Evolutionary conservation across 2,329 filamentous ascomycete species (phyloP).

Genomic region (Curvularia spicifera): DNA sequence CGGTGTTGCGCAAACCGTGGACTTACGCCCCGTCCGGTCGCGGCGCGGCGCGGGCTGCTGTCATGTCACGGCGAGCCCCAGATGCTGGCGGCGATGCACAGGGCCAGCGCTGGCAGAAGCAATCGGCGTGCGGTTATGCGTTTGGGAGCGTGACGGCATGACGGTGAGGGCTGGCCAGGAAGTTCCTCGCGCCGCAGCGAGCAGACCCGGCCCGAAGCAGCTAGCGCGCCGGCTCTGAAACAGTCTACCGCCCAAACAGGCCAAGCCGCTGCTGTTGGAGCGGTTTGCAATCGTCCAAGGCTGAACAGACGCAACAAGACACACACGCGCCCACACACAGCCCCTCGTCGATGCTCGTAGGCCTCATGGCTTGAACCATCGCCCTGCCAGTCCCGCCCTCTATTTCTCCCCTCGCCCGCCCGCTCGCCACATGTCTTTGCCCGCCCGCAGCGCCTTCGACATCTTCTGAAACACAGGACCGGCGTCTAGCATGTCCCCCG

Average conservation of each 20-base stretch:
- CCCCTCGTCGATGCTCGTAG: conserved; percentile 23
- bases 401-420: conserved; percentile 1
- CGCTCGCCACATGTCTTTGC: conserved; percentile 5
- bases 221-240: conserved; percentile 21
- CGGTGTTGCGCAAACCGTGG: no score
- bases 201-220: conserved; percentile 8
- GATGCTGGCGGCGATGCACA: neutral
- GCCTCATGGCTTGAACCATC: conserved; percentile 9
- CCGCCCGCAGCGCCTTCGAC: conserved; percentile 23
- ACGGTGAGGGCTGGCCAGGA: conserved; percentile 13
- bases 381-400: neutral
- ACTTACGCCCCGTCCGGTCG: conserved; percentile 7
- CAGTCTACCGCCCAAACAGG: conserved; percentile 28
- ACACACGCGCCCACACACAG: conserved; percentile 3
- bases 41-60: conserved; percentile 15
- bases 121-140: conserved; percentile 5
- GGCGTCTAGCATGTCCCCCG: conserved; percentile 34
- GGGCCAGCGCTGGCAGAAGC: neutral
- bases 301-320: conserved; percentile 24
- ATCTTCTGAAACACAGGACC: conserved; percentile 39
- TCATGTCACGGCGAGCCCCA: neutral
- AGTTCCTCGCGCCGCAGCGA: conserved; percentile 9
- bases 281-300: conserved; percentile 22
- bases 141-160: conserved; percentile 12
- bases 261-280: conserved; percentile 23